Base-by-base conservation (phyloP, 495 filamentous ascomycete species). In the Pseudoneurospora amorphoporcata region DNA sequence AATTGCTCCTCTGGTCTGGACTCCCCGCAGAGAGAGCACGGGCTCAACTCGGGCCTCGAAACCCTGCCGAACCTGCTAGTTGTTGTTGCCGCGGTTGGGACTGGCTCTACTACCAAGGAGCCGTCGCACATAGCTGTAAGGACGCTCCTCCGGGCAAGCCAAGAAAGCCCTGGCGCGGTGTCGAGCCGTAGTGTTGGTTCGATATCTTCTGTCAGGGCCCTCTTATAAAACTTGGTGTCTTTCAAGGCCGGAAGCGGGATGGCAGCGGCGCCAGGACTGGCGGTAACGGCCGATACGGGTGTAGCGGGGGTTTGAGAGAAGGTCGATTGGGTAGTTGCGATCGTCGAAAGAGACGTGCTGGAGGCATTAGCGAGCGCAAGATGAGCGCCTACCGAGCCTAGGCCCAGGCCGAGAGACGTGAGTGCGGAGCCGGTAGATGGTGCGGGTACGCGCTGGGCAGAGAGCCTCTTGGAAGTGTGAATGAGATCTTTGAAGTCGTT, bases 221-320 rank as follows among this genome's bases (percentile, higher is more conserved):
- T 89, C 81, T 99, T 99, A 82, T 94, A 99, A 80, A 97, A 98
- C 73, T 91, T 92, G 4, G 91, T 93, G 71, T 98, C 95, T 77
- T 97, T 97, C 61, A 99, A 82, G 3, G 79, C 76, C 14, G 82
- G 83, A 19, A 84, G 75, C 10, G 76, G 70, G 2, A 76, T 72
- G 7, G 76, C 75, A 12, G 77, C 69, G 16, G 73, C 69, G 5
- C 75, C 75, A 4, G 86, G 86, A 29, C 75, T 76, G 9, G 76
- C 76, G 75, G 86, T 86, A 69, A 81, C 74, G 37, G 79, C 75
- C 6, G 86, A 87, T 58, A 82, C 82, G 6, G 86, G 85, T 1
- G 87, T 87, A 40, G 82, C 84, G 7, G 87, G 84, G 16, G 86
- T 86, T 68, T 83, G 85, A 35, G 86, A 85, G 4, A 83, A 80